These are phyloP conservation scores for Jackrogersella minutella DNA, from an alignment of 495 filamentous ascomycete genomes.

Conservation along the genomic window DNA sequence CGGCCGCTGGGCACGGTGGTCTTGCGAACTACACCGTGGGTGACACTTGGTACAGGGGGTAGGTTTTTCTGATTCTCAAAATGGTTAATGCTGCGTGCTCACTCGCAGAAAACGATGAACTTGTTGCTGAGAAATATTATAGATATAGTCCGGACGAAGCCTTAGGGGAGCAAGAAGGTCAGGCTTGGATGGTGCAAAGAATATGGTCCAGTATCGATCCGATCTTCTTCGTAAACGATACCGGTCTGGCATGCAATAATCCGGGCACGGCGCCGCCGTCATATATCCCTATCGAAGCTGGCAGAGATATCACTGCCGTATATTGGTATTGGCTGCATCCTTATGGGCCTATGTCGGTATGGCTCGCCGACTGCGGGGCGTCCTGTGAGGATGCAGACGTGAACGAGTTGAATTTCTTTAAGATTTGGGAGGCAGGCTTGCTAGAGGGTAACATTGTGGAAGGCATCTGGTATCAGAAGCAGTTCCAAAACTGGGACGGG, in stretches of 20 bases:
- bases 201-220: conserved; percentile 56
- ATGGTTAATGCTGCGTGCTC: not conserved
- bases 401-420: conserved; percentile 56
- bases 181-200: conserved; percentile 56
- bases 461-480: conserved; percentile 61
- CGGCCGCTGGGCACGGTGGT: conserved; percentile 52
- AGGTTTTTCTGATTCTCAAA: not conserved
- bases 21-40: conserved; percentile 59
- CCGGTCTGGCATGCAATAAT: conserved; percentile 53
- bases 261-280: conserved; percentile 52
- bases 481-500: conserved; percentile 58
- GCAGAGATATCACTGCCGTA: conserved; percentile 54
- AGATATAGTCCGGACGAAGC: conserved; percentile 54
- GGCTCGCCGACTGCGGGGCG: conserved; percentile 55
- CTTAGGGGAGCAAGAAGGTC: conserved; percentile 46
- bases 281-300: conserved; percentile 54
- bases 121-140: conserved; percentile 1
- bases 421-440: conserved; percentile 61
- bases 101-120: not conserved
- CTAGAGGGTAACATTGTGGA: conserved; percentile 57
- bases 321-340: conserved; percentile 64
- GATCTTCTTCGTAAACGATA: conserved; percentile 50
- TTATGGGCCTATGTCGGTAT: conserved; percentile 60
- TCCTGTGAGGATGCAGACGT: conserved; percentile 53
- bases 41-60: conserved; percentile 59